These are phyloP conservation scores for Cercospora beticola DNA, from an alignment of 2,329 filamentous ascomycete genomes.

Conservation along the genomic window DNA sequence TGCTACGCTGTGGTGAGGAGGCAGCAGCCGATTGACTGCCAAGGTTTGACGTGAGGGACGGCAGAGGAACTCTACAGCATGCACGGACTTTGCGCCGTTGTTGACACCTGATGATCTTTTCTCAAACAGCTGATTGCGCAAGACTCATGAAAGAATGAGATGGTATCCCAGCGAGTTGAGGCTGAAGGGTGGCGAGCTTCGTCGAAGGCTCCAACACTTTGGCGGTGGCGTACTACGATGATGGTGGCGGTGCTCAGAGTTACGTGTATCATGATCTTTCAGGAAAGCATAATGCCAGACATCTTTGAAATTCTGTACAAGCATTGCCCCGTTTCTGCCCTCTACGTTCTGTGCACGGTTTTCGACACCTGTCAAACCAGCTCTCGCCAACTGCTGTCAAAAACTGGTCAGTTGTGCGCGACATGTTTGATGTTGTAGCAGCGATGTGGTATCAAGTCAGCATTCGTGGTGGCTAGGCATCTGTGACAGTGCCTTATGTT, in stretches of 20 bases:
- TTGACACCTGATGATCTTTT: background rate
- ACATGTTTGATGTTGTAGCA: background rate
- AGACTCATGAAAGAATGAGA: background rate
- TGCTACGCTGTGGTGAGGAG: slow-evolving; percentile 62
- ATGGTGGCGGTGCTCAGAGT: background rate
- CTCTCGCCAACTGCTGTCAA: background rate
- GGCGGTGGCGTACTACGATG: background rate
- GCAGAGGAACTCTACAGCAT: background rate
- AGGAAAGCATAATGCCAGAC: background rate
- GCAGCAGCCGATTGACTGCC: background rate
- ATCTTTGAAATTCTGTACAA: background rate
- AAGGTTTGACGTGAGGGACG: background rate
- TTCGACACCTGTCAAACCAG: background rate
- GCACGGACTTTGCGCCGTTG: background rate
- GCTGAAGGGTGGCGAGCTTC: background rate
- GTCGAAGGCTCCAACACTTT: background rate
- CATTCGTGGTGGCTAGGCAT: background rate
- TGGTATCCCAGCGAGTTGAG: background rate
- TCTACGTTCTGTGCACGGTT: background rate
- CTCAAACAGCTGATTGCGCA: background rate
- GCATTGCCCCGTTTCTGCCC: background rate
- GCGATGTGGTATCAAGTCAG: background rate
- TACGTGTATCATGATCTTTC: background rate
- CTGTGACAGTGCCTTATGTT: background rate
- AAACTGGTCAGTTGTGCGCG: background rate